Evolutionary conservation across 768 basidiomycete genomes (phyloP), one percentile per base, ranked within the genome.

Genomic region (Rhizopogon vinicolor): DNA sequence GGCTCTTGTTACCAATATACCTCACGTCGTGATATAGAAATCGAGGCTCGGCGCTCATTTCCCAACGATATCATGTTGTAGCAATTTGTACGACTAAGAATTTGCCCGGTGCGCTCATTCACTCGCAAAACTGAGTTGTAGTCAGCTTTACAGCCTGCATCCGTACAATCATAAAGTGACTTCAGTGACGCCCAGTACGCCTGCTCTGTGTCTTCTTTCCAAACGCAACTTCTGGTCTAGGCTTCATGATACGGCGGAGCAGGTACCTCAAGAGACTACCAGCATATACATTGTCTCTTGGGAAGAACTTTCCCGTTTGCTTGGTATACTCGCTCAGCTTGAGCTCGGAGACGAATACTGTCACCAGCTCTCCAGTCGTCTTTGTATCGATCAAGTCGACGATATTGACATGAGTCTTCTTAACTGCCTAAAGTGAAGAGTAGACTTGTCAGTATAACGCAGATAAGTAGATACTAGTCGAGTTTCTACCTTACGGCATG

Each of bases 181-280:
- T 7, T 19, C 35, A 48, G 13, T 8, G 45, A 19, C 7, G 33
- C 19, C 31, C 35, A 22, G 31, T 10, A 33, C 46, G 46, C 33
- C 7, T 48, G 14, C 33, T 35, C 18, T 14, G 19, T 7, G 18
- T 48, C 31, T 14, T 48, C 18, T 8, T 8, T 10, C 3, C 12
- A 33, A 18, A 33, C 31, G 19, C 12, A 1, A 0, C 4, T 14
- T 31, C 31, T 46, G 19, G 31, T 48, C 46, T 48, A 8, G 59
- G 60, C 9, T 58, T 45, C 33, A 60, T 13, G 41, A 68, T 61
- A 54, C 60, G 64, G 19, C 71, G 64, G 22, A 72, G 45, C 16
- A 70, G 51, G n/a, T 61, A 58, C 2, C 59, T 60, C 33, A 74
- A 62, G 6, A 73, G 61, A 29, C 72, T 65, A 22, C 72, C 69